Percentiles rank a stretch among this genome's conserved stretches.
phyloP scores from a whole-genome alignment of 2,329 filamentous ascomycete species.

The Thermochaetoides dissita region DNA sequence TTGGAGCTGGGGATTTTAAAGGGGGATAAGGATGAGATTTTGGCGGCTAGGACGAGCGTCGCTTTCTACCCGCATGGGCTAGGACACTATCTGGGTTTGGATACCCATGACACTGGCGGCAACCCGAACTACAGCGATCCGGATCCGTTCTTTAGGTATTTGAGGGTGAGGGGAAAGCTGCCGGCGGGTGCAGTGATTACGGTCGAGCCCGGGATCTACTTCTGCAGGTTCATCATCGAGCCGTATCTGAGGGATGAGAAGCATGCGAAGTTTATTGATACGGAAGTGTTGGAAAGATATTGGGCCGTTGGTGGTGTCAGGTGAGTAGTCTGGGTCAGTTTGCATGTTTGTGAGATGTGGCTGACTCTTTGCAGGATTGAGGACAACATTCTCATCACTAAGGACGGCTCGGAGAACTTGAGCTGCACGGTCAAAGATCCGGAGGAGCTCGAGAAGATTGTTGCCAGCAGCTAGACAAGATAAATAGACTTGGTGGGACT shows the following conservation, averaged over 20 bases:
- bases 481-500: too few relatives aligned
- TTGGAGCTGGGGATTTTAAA: slow-evolving; percentile 61
- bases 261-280: slow-evolving; percentile 65
- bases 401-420: slow-evolving; percentile 47
- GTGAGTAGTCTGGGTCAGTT: slow-evolving; percentile 22
- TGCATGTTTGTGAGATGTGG: background rate
- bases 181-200: slow-evolving; percentile 77
- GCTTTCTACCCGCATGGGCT: slow-evolving; percentile 89
- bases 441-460: slow-evolving; percentile 41
- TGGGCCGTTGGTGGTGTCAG: slow-evolving; percentile 69
- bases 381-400: slow-evolving; percentile 51
- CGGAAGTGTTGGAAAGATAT: slow-evolving; percentile 58
- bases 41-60: slow-evolving; percentile 64
- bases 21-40: slow-evolving; percentile 55
- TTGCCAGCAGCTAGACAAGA: slow-evolving; percentile 18
- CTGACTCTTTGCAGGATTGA: slow-evolving; percentile 30
- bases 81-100: slow-evolving; percentile 83
- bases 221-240: slow-evolving; percentile 76
- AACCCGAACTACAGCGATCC: slow-evolving; percentile 64
- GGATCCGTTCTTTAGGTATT: slow-evolving; percentile 75
- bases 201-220: slow-evolving; percentile 90
- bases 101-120: slow-evolving; percentile 78
- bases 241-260: slow-evolving; percentile 61
- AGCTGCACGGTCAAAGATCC: slow-evolving; percentile 52
- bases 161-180: slow-evolving; percentile 62